Percentiles rank a stretch among this genome's conserved stretches.
Conservation (phyloP, 768 basidiomycete species). For the Boletus insuetus region DNA sequence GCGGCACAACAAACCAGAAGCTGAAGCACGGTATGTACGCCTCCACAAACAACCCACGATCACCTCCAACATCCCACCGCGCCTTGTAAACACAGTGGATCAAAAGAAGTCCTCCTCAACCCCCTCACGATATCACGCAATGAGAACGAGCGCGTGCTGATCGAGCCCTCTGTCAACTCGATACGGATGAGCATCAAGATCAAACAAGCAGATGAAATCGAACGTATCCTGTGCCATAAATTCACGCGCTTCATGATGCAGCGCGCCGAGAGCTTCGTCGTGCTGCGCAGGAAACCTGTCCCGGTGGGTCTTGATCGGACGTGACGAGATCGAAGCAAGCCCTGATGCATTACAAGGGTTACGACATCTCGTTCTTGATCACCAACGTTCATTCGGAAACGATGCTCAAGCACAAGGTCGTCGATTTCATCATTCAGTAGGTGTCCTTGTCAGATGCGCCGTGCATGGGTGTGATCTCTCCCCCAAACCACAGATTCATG, state of each 20-base stretch:
- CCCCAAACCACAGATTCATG: slow-evolving; percentile 69
- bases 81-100: slow-evolving; percentile 52
- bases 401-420: slow-evolving; percentile 99
- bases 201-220: slow-evolving; percentile 99
- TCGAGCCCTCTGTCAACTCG: slow-evolving; percentile 97
- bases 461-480: neutral
- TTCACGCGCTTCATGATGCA: slow-evolving; percentile 99
- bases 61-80: slow-evolving; percentile 1
- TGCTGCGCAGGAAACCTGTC: slow-evolving; percentile 92
- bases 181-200: slow-evolving; percentile 97
- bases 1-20: slow-evolving; percentile 95
- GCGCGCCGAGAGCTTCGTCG: slow-evolving; percentile 95
- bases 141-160: slow-evolving; percentile 94
- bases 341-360: slow-evolving; percentile 63
- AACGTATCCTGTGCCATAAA: slow-evolving; percentile 94
- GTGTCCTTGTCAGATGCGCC: slow-evolving; percentile 28
- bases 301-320: slow-evolving; percentile 47
- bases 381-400: slow-evolving; percentile 96
- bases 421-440: slow-evolving; percentile 98
- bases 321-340: slow-evolving; percentile 6
- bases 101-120: slow-evolving; percentile 92
- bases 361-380: slow-evolving; percentile 97
- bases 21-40: slow-evolving; percentile 72
- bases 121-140: slow-evolving; percentile 94
- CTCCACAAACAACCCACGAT: neutral